Evolutionary conservation across 768 basidiomycete genomes (phyloP).

Genomic region (Russula sp.): DNA sequence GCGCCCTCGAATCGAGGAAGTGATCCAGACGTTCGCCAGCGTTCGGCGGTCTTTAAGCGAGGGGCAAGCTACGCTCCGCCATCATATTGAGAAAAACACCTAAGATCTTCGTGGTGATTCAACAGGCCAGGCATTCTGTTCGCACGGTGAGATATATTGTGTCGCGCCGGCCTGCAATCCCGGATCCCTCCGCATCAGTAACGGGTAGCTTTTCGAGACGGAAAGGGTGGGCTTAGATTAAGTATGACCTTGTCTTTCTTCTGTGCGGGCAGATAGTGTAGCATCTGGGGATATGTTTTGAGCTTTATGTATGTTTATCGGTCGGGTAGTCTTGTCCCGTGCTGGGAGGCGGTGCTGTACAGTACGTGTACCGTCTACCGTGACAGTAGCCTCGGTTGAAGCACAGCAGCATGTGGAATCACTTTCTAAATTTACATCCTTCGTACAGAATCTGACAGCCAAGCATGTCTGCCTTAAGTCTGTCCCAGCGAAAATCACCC

Average conservation of each 20-base stretch:
- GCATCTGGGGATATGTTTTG: too few species aligned
- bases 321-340: too few species aligned
- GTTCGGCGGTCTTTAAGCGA: not conserved
- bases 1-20: not conserved
- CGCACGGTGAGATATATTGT: not conserved
- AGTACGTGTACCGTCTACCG: too few species aligned
- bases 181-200: conserved; percentile 27
- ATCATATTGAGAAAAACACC: not conserved
- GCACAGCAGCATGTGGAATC: too few species aligned
- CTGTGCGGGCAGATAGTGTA: too few species aligned
- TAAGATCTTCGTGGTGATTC: not conserved
- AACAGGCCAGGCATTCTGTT: not conserved
- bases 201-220: not conserved
- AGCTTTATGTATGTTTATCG: too few species aligned
- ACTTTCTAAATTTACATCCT: conserved; percentile 9
- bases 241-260: not conserved
- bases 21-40: not conserved
- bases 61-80: not conserved
- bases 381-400: too few species aligned
- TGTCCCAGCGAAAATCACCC: not conserved
- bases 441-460: not conserved
- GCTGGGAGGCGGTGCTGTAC: too few species aligned
- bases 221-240: not conserved
- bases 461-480: not conserved
- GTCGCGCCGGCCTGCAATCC: conserved; percentile 33